Base-by-base conservation (phyloP, 805 yeast species). In the Metschnikowia picachoensis region DNA sequence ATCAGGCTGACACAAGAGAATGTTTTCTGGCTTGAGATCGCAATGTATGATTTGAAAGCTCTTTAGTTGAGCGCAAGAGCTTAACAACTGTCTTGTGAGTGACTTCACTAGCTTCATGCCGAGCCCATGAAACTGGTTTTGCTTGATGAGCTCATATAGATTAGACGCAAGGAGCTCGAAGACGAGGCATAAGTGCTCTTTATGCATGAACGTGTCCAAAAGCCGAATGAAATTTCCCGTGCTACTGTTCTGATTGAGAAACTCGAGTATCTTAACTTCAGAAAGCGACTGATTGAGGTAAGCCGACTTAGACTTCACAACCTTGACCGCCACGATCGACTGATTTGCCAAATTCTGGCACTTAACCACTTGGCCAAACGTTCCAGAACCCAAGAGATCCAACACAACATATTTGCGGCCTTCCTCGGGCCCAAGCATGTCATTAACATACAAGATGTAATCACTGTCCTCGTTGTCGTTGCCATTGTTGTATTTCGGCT, bases 291-390 rank as follows among this genome's bases (percentile, higher is more conserved):
- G 99, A 60, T 88, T 90, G 63, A 90, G 73, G 60, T 85, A 91
- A 9, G 95, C 96, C 5, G 96, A 88, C 60, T 86, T 86, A 31
- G 96, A 85, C 63, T 92, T 94, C 48, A 94, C 87, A 37, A 94
- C 95, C 66, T 94, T 94, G 32, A 94, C 95, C 1, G 99, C 99
- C 25, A 91, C 87, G 16, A 92, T 79, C 51, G 88, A 92, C 60
- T 89, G 94, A 38, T 90, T 87, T 34, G 77, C 63, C 60, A 85
- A 70, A 56, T 82, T 79, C 62, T 88, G 96, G 67, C 97, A 92
- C 67, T 92, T 94, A 35, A 91, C 95, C 39, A 94, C 99, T 68
- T 94, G 98, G 9, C 99, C 99, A 73, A 94, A 94, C 1, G 99
- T 91, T 2, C 99, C 99, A 51, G 91, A 92, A 0, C 99, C 99